Evolutionary conservation across 2,329 filamentous ascomycete genomes (phyloP), one percentile per base, ranked within the genome.

Genomic region (Setomelanomma holmii): DNA sequence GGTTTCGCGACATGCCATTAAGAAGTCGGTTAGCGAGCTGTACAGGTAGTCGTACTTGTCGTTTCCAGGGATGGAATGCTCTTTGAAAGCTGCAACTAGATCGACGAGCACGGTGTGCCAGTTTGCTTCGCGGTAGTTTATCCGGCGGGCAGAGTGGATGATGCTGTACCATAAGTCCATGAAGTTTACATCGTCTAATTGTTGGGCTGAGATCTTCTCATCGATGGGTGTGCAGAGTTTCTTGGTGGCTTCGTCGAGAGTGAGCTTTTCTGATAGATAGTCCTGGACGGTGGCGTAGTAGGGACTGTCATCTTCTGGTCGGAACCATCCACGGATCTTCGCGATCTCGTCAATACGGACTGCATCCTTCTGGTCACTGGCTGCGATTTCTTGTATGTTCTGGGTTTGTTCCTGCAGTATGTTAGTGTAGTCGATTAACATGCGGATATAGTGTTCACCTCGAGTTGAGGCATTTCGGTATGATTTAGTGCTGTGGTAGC

Each of bases 331-430:
- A 36, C 68, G 64, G 5, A 68, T 59, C 38, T 59, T 51, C 14
- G 67, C 67, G 20, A 75, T 66, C 33, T 58, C 49, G 27, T 74
- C 71, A 40, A 74, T 70, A 45, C 67, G 56, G 5, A 49, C 39
- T 17, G 30, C 47, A 39, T 64, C 56, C 19, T 57, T 40, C 22
- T 53, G 36, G 1, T 52, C 53, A 24, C 55, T 59, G 4, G 64
- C 51, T 6, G 69, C 34, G 24, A 61, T 53, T 6, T 65, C 46
- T 7, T 55, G 33, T 39, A 69, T 61, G 35, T 60, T 51, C 17
- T 51, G 21, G 41, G 60, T 58, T 56, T 66, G 57, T 47, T 63
- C 43, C 60, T 66, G 16, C n/a, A n/a, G n/a, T n/a, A n/a, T n/a
- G n/a, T n/a, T n/a, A n/a, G n/a, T n/a, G n/a, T n/a, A n/a, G n/a